Percentiles rank a stretch among this genome's conserved stretches.
These are phyloP conservation scores for Tetrapisispora fleetii DNA, from an alignment of 805 yeast species.

Conservation along the genomic window DNA sequence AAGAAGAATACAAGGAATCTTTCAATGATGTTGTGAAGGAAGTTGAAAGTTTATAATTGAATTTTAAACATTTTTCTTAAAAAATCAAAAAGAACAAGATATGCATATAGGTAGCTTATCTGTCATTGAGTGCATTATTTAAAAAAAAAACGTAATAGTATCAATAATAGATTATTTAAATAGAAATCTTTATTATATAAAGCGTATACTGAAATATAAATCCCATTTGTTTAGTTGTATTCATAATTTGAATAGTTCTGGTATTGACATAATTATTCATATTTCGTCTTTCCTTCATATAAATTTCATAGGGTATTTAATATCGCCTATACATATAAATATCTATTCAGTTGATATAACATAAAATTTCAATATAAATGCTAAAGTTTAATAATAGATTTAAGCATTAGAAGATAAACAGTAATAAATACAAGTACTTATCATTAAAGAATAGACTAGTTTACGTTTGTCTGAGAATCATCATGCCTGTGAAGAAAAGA, in stretches of 20 bases:
- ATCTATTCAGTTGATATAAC: too few species aligned
- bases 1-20: slow-evolving; percentile 83
- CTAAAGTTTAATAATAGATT: too few species aligned
- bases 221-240: background rate
- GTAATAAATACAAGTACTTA: too few species aligned
- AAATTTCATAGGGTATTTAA: too few species aligned
- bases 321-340: too few species aligned
- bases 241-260: too few species aligned
- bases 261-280: too few species aligned
- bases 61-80: background rate
- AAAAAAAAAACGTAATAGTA: background rate
- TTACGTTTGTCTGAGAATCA: too few species aligned
- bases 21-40: slow-evolving; percentile 94
- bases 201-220: slow-evolving; percentile 2
- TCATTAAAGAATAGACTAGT: too few species aligned
- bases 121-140: slow-evolving; percentile 2
- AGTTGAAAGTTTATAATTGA: slow-evolving; percentile 35
- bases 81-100: background rate
- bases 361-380: too few species aligned
- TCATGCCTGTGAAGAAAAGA: slow-evolving; percentile 12
- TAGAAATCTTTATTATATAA: background rate
- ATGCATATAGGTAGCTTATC: background rate
- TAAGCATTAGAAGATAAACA: too few species aligned
- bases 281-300: too few species aligned
- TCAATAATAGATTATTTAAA: background rate